A percentile compares a stretch with the other conserved stretches of the same genome.
Evolutionary conservation across 164 flowering plant genomes (phyloP).

Genomic region (Aristolochia contorta): DNA sequence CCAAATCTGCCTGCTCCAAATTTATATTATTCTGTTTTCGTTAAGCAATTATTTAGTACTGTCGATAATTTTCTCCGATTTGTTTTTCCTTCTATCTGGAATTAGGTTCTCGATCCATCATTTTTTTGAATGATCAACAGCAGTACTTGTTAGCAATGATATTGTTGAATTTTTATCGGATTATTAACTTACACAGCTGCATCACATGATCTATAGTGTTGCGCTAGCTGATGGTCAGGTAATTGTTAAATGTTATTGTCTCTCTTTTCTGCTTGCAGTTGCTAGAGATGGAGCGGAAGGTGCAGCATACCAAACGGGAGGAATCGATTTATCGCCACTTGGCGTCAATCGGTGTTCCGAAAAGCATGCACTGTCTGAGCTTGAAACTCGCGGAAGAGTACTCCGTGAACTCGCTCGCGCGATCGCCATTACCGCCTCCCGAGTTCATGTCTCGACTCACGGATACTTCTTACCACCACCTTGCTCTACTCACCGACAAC

Average conservation of each 20-base stretch:
- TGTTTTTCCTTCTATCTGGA: no score
- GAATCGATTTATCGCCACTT: constrained; percentile 50
- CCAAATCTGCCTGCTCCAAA: neutral
- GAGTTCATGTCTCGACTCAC: constrained; percentile 41
- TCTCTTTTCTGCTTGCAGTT: constrained; percentile 24
- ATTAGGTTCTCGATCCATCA: no score
- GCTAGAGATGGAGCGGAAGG: constrained; percentile 40
- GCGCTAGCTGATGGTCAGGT: neutral
- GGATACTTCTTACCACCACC: constrained; percentile 46
- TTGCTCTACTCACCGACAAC: constrained; percentile 59
- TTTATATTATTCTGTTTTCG: neutral
- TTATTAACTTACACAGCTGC: neutral
- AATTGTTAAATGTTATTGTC: neutral
- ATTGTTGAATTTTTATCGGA: no score
- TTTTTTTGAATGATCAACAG: neutral
- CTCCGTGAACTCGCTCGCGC: constrained; percentile 51
- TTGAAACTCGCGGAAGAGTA: constrained; percentile 61
- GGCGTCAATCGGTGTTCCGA: constrained; percentile 66
- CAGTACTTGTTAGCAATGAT: no score
- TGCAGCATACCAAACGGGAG: constrained; percentile 34
- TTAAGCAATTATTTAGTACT: neutral
- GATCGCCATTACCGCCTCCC: constrained; percentile 50
- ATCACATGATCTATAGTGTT: no score
- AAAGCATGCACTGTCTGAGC: constrained; percentile 54
- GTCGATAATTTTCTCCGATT: neutral